Base-by-base conservation (phyloP, 78 protist genomes). In the Tieghemostelium lacteum region DNA sequence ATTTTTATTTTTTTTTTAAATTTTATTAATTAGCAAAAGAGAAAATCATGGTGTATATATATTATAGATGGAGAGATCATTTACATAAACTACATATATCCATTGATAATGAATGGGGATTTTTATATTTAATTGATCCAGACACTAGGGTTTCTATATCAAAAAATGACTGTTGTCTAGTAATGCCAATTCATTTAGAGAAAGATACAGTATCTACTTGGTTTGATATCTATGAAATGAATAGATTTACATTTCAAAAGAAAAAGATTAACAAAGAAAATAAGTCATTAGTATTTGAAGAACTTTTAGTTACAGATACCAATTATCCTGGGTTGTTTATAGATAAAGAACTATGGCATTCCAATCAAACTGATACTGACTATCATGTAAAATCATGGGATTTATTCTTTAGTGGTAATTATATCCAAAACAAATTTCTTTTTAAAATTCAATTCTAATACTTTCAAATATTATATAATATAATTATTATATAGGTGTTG, bases 21-120 rank as follows among this genome's bases (percentile, higher is more conserved):
- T 14, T 45, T 45, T 45, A 14, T 45, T 45, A 45, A 14, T 45
- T 14, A 45, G 10, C 10, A 14, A 14, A 45, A 14, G n/a, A 45
- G 10, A 45, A 14, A 45, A 10, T 45, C 10, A 57, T 57, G 63
- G 63, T 57, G 17, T 57, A 19, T 19, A 57, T 57, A 5, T 57
- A 57, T 57, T 57, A n/a, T 22, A 14, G 63, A n/a, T 57, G 63
- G 63, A 57, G 16, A 57, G 63, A 57, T 57, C 7, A 57, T 57
- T 57, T 57, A 22, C 8, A 5, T 57, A n/a, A 57, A n/a, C 4
- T 57, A 57, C 8, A 7, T 57, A 57, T 57, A 14, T 4, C 6
- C 17, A 57, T 57, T 22, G 63, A 57, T 4, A n/a, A 22, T 22
- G 63, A 57, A 57, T 57, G 63, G 63, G 63, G 63, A 22, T 57